A percentile compares a stretch with the other conserved stretches of the same genome.
Evolutionary conservation across 208 protist species (phyloP).

Genomic region (Crithidia sp.): DNA sequence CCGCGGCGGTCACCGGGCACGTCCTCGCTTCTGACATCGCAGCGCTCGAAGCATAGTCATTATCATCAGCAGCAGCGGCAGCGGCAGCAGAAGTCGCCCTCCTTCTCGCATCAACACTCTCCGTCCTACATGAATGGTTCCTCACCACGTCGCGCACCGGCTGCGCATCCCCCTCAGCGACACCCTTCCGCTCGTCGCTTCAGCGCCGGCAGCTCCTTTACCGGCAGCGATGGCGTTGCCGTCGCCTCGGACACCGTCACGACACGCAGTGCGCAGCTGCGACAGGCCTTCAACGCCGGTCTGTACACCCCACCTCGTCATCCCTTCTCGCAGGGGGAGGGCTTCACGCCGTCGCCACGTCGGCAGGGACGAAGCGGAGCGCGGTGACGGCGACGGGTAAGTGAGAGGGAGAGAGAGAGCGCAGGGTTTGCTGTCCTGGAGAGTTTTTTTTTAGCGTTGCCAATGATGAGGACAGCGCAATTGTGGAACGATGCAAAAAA

Average conservation of each 20-base stretch:
- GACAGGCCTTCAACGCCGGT: slow-evolving; percentile 13
- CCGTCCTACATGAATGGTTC: not conserved
- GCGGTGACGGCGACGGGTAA: not conserved
- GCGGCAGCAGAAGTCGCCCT: not conserved
- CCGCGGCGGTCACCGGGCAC: not conserved
- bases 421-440: no score
- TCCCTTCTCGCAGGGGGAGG: slow-evolving; percentile 18
- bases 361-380: not conserved
- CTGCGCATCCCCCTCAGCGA: not conserved
- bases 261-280: slow-evolving; percentile 25
- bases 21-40: not conserved
- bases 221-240: not conserved
- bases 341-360: not conserved
- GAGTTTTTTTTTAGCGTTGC: no score
- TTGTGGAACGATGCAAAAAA: no score
- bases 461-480: no score
- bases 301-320: slow-evolving; percentile 19
- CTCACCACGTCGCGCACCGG: not conserved
- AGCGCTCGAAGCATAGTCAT: not conserved
- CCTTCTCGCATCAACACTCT: not conserved
- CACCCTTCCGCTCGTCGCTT: not conserved
- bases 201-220: not conserved
- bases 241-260: not conserved
- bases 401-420: not conserved
- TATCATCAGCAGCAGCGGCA: not conserved